Base-by-base conservation (phyloP, 768 basidiomycete genomes). In the Lactifluus subvellereus region DNA sequence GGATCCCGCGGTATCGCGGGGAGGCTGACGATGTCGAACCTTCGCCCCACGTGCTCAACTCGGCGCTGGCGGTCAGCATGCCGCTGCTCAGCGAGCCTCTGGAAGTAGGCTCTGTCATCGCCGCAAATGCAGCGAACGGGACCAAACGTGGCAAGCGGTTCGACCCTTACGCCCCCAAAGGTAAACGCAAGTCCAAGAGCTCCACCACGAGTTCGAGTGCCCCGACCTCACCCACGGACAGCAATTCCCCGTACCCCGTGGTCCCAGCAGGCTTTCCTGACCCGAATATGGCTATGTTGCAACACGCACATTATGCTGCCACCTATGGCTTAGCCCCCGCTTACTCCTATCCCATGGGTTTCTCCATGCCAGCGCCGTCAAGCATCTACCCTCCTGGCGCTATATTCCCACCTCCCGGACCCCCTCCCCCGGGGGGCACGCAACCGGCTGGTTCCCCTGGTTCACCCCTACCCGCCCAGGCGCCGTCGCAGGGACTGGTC, bases 1-100 rank as follows among this genome's bases (percentile, higher is more conserved):
- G 94, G 54, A 70, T 88, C 16, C 85, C 86, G 33, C 81, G 88
- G 38, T 97, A 95, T 73, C 82, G 88, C 49, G 90, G 90, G 50
- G 90, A 91, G 70, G 87, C 89, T 30, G 89, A 91, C 72, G 90
- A 91, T 35, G 66, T 71, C 18, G 75, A 76, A 42, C 68, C 70
- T 6, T 74, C 74, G 0, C 74, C 74, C 1, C 69, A 67, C 13
- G 66, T 74, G 6, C 59, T 73, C 22, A 72, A 71, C 50, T 61
- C 66, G 4, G 67, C 66, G 16, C 60, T 61, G 27, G 60, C 61
- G 37, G 62, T 53, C 37, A 63, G 49, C 55, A 70, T 56, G 69
- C 69, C 35, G 56, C 40, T 68, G 0, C 61, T 68, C 20, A 66
- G 40, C 53, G 67, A 68, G 13, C 65, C 67, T 18, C 40, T 60